Evolutionary conservation across 805 yeast species (phyloP), one percentile per base, ranked within the genome.

Genomic region (Yamadazyma sp.): DNA sequence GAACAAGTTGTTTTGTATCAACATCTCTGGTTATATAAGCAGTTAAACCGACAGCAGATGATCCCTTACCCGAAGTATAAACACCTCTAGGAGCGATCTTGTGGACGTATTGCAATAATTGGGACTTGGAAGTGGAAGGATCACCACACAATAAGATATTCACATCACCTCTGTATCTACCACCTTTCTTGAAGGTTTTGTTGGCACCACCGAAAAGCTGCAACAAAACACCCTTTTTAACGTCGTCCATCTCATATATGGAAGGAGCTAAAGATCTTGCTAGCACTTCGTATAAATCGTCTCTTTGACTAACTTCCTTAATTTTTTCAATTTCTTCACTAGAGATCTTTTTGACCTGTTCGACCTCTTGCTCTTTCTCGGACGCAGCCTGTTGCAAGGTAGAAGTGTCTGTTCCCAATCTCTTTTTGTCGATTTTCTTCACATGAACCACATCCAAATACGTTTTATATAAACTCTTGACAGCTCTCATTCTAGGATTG

Each of bases 21-120:
- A 85, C 75, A 59, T 93, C 99, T 54, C 96, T 74, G 6, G 99
- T 90, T 39, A 93, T 83, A 59, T 93, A 93, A 0, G 99, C 99
- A 0, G 99, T 93, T 54, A 93, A 71, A 71, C 99, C 99, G 34
- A 93, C 99, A 0, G 99, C 99, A 21, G 99, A 93, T 1, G 97
- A 89, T 35, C 99, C 99, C 55, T 93, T 93, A 62, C 99, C 99
- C 1, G 97, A 90, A 3, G 99, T 93, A 62, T 90, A 93, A 26
- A 93, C 87, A 49, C 99, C 99, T 57, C 99, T 75, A 30, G 99
- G 99, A 1, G 99, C 95, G 49, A 93, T 93, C 54, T 90, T 87
- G 65, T 93, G 99, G 28, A 93, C 97, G 50, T 93, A 93, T 55
- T 89, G 95, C 48, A 93, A 71, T 31, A 93, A 64, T 62, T 93